Percentiles rank a stretch among this genome's conserved stretches.
Evolutionary conservation across 2,329 filamentous ascomycete species (phyloP).

Genomic region (Tolypocladium ovalisporum): DNA sequence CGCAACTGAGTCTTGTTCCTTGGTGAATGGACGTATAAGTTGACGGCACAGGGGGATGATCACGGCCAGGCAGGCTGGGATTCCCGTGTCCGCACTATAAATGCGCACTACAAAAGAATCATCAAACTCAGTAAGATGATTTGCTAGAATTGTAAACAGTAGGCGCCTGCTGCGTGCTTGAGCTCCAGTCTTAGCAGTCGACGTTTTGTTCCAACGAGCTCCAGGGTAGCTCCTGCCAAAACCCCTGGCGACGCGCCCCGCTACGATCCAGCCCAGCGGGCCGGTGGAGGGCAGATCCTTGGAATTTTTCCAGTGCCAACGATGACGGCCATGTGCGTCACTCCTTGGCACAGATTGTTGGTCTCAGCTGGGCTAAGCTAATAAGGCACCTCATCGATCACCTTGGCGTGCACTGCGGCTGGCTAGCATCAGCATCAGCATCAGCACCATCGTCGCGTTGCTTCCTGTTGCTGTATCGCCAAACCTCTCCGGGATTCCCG

Average conservation of each 20-base stretch:
- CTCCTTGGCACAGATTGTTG: slow-evolving; percentile 3
- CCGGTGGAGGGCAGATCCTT: neutral
- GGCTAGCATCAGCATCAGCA: neutral
- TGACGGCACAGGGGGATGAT: too few species aligned
- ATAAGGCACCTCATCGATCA: too few species aligned
- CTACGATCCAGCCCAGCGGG: neutral
- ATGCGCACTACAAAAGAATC: too few species aligned
- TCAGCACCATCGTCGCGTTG: neutral
- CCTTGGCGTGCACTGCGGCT: neutral
- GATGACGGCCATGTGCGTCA: slow-evolving; percentile 23
- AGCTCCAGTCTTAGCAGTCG: neutral
- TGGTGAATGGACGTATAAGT: too few species aligned
- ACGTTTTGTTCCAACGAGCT: neutral
- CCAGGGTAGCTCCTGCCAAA: neutral
- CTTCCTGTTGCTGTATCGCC: neutral
- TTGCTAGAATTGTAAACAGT: neutral
- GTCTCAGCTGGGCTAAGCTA: neutral
- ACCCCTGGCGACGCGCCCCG: neutral
- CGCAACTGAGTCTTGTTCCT: too few species aligned
- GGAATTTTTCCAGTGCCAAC: neutral
- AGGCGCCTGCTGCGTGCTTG: neutral
- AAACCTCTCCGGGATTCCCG: neutral
- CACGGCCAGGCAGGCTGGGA: too few species aligned
- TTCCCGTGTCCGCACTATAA: too few species aligned
- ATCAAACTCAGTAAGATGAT: too few species aligned